Evolutionary conservation across 306 rosid species (phyloP), one percentile per base, ranked within the genome.

Genomic region (barrel medic (Medicago truncatula)): DNA sequence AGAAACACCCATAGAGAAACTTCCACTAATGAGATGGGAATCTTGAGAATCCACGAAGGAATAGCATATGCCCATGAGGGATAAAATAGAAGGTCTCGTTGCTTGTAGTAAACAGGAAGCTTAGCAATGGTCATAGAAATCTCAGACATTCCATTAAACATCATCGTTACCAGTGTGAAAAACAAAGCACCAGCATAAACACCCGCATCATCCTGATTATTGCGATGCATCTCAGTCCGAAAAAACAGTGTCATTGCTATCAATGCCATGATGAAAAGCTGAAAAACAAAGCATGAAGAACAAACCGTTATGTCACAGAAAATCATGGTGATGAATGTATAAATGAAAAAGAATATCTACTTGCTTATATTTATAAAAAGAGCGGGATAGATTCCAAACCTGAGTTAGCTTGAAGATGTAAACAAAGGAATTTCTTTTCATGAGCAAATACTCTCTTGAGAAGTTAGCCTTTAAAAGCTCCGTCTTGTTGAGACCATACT

Each of bases 51-150:
- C 89, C 86, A 78, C 0, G 76, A 2, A 6, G 91, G 89, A 36
- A 87, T 71, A 75, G 91, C 83, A 75, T 85, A 87, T 58, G 85
- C 79, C 89, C 91, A 85, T 58, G 89, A 74, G 67, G 91, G 89
- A 77, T 75, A 87, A 80, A 87, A 87, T 14, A 81, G 57, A 65
- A 85, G 86, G 70, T 87, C 87, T 4, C 91, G 28, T 78, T 85
- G 91, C 84, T 87, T 87, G 86, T 80, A 87, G 78, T 85, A 85
- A 78, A 87, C 77, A 12, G 91, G 89, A 73, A 87, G 89, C 73
- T 85, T 85, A 5, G 76, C 82, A 78, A 83, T 81, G 28, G 86
- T 78, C 83, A 87, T 58, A 15, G 86, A 78, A 44, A 87, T 38
- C 73, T 87, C 91, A 41, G 91, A 34, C 84, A 67, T 76, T 31